Evolutionary conservation across 2,329 filamentous ascomycete genomes (phyloP).

Genomic region (Penicillium frequentans): DNA sequence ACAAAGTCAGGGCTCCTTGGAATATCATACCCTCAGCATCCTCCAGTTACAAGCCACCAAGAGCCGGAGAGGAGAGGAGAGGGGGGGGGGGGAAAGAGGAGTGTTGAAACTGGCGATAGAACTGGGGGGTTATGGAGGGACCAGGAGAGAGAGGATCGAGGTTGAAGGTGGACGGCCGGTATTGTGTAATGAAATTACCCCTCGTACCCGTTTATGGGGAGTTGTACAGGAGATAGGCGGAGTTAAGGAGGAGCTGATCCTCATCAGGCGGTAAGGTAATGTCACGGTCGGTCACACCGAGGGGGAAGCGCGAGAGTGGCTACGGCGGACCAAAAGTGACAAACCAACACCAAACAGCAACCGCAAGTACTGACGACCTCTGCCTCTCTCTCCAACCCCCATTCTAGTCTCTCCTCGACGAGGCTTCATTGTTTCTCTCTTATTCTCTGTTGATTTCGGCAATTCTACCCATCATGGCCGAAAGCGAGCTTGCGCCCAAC

Average conservation of each 20-base stretch:
- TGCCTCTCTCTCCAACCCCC: conserved; percentile 1
- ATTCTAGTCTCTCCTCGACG: conserved; percentile 5
- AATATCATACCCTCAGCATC: conserved; percentile 43
- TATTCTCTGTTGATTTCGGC: neutral
- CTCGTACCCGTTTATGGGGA: neutral
- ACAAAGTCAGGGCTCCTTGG: conserved; percentile 39
- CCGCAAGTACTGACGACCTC: conserved; percentile 6
- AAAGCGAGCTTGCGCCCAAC: conserved; percentile 58
- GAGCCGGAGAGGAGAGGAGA: neutral
- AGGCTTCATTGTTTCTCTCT: conserved; percentile 2
- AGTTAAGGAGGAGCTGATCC: neutral
- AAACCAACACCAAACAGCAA: conserved; percentile 19
- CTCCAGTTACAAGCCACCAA: conserved; percentile 15
- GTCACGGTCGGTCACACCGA: conserved; percentile 12
- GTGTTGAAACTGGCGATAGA: conserved; percentile 24
- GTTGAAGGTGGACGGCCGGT: conserved; percentile 22
- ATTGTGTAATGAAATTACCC: conserved; percentile 21
- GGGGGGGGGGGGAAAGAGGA: conserved; percentile 10
- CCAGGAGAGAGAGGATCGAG: conserved; percentile 19
- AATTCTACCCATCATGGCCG: conserved; percentile 37
- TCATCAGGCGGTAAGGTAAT: conserved; percentile 15
- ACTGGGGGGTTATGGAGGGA: conserved; percentile 14
- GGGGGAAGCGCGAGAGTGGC: conserved; percentile 10
- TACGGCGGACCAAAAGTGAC: conserved; percentile 26
- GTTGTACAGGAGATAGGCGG: neutral